phyloP scores from a whole-genome alignment of 1,284 basidiomycete genomes.

The Leucoagaricus sp. region DNA sequence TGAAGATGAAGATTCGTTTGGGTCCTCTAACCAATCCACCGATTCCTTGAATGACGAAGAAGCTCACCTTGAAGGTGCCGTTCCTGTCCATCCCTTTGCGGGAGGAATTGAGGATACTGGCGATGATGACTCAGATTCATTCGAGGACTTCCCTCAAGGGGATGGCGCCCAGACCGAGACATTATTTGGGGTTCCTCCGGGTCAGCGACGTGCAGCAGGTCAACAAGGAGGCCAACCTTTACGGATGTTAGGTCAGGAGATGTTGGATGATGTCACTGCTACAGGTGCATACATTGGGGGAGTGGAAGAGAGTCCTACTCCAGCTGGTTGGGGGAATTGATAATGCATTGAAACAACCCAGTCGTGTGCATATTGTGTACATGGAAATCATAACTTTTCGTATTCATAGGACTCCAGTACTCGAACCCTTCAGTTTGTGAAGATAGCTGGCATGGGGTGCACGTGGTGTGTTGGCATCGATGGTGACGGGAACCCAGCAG shows the following conservation, averaged over 20 bases:
- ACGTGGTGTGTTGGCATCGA: neutral
- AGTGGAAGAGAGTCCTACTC: constrained; percentile 67
- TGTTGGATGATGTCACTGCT: constrained; percentile 64
- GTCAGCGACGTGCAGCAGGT: constrained; percentile 37
- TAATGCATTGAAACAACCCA: constrained; percentile 1
- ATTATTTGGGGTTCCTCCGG: constrained; percentile 65
- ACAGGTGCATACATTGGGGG: constrained; percentile 55
- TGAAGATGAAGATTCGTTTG: constrained; percentile 60
- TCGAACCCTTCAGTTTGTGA: neutral
- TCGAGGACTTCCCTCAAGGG: constrained; percentile 52
- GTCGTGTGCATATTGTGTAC: constrained; percentile 1
- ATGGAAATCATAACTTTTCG: neutral
- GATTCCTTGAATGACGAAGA: constrained; percentile 51
- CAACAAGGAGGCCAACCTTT: constrained; percentile 32
- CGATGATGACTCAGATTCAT: constrained; percentile 44
- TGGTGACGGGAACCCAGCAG: too few species aligned
- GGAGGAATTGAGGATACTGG: constrained; percentile 38
- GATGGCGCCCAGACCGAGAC: constrained; percentile 54
- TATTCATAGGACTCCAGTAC: neutral
- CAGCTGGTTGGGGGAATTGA: constrained; percentile 32
- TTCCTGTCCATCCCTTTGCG: constrained; percentile 58
- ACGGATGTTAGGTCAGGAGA: constrained; percentile 57
- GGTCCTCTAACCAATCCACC: constrained; percentile 48
- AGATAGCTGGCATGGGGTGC: neutral
- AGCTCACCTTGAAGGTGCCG: constrained; percentile 34